phyloP scores from a whole-genome alignment of 1,139 yeast species.

The Yamadazyma triangularis region DNA sequence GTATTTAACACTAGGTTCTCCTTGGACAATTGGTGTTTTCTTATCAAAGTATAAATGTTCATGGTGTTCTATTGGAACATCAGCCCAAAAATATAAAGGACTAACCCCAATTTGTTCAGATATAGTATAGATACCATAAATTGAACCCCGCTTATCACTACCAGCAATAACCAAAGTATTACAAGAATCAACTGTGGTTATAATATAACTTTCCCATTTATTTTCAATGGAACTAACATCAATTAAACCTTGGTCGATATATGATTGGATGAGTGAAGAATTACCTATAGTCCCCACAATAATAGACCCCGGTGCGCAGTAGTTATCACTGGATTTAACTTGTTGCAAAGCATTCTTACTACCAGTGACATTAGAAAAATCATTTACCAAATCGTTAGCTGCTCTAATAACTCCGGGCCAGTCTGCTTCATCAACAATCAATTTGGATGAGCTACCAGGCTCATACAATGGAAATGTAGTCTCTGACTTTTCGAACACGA shows the following conservation, averaged over 20 bases:
- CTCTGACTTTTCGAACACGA: constrained; percentile 6
- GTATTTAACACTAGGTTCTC: constrained; percentile 14
- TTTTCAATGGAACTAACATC: constrained; percentile 11
- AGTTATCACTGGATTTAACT: constrained; percentile 1
- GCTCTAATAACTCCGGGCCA: constrained; percentile 14
- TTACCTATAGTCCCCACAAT: constrained; percentile 15
- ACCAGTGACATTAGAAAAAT: constrained; percentile 9
- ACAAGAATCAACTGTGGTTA: constrained; percentile 6
- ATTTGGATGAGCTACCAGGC: constrained; percentile 2
- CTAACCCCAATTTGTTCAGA: constrained; percentile 15
- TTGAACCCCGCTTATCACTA: constrained; percentile 14
- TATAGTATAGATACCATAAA: constrained; percentile 12
- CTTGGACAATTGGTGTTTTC: constrained; percentile 7
- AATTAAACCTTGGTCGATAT: constrained; percentile 6
- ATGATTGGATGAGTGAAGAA: constrained; percentile 8
- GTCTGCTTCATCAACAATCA: constrained; percentile 9
- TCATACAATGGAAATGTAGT: constrained; percentile 6
- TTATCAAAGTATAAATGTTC: constrained; percentile 8
- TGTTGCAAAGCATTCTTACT: constrained; percentile 4
- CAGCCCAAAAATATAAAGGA: constrained; percentile 15
- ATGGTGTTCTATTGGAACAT: constrained; percentile 10
- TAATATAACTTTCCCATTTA: constrained; percentile 14
- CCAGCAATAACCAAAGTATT: constrained; percentile 13
- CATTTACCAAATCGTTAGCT: constrained; percentile 8
- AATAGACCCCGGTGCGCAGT: constrained; percentile 3